phyloP scores from a whole-genome alignment of 257 asterid genomes.

The Datura wrightii region DNA sequence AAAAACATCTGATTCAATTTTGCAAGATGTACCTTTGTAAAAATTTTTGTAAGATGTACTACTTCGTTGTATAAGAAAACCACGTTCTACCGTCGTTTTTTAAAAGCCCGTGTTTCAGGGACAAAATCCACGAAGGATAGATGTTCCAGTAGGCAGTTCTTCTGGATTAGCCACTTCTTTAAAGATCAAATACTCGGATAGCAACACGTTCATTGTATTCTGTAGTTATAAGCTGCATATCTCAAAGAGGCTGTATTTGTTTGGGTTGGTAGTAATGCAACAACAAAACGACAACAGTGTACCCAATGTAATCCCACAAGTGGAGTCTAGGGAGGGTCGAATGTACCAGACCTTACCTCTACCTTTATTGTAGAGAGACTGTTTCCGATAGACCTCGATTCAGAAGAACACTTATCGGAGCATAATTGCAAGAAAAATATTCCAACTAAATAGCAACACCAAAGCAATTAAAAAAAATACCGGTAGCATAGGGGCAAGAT shows the following conservation, averaged over 20 bases:
- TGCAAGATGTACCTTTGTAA: background rate
- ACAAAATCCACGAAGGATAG: constrained; percentile 4
- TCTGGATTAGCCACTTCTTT: constrained; percentile 1
- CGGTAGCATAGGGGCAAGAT: no score
- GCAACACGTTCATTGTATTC: background rate
- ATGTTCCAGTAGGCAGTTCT: constrained; percentile 1
- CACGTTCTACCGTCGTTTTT: background rate
- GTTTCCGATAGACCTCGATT: no score
- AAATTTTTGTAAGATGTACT: background rate
- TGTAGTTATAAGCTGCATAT: background rate
- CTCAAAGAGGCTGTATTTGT: background rate
- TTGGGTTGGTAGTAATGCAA: background rate
- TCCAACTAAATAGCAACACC: no score
- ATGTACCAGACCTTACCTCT: no score
- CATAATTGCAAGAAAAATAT: no score
- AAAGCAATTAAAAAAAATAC: no score
- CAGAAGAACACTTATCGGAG: no score
- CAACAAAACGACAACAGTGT: no score
- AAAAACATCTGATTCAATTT: background rate
- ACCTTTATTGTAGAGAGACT: no score
- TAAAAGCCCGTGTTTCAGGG: background rate
- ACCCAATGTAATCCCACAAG: no score
- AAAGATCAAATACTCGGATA: background rate
- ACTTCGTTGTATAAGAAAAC: background rate
- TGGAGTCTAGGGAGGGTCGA: no score